Percentiles rank a stretch among this genome's conserved stretches.
Conservation (phyloP, 352 stramenopile genomes). For the Paralagenidium karlingii region DNA sequence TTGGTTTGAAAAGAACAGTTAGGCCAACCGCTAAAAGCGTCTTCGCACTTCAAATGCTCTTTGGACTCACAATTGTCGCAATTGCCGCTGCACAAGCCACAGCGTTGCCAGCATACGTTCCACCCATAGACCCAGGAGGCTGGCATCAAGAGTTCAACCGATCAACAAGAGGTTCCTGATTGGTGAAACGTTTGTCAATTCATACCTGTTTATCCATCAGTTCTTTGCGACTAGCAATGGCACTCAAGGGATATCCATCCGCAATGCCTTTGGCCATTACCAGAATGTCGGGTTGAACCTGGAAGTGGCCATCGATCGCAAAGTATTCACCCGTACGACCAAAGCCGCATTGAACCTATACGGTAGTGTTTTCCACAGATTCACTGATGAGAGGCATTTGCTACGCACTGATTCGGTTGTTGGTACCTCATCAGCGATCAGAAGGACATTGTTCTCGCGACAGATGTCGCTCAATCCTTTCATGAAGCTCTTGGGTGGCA, state of each 20-base stretch:
- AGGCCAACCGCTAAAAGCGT: background rate
- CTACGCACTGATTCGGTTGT: background rate
- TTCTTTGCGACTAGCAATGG: conserved; percentile 78
- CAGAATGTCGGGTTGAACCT: conserved; percentile 85
- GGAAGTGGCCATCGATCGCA: conserved; percentile 72
- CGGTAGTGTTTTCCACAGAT: background rate
- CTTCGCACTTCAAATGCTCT: background rate
- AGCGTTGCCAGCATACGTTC: conserved; percentile 88
- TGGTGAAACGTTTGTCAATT: background rate
- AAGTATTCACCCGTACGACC: conserved; percentile 81
- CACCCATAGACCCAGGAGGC: conserved; percentile 83
- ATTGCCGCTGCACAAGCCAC: conserved; percentile 86
- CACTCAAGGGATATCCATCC: conserved; percentile 85
- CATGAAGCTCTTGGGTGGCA: conserved; percentile 86
- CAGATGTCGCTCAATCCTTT: conserved; percentile 84
- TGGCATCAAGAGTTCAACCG: conserved; percentile 4
- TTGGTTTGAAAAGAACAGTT: background rate
- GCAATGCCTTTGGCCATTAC: conserved; percentile 91
- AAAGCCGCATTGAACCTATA: conserved; percentile 80
- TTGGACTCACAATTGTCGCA: conserved; percentile 26
- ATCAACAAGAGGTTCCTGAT: too few relatives aligned
- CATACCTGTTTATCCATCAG: conserved; percentile 58
- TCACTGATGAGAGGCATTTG: background rate
- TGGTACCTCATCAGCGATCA: conserved; percentile 83
- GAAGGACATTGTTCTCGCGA: conserved; percentile 85